Conservation (phyloP, 148 eudicot species). For the Diospyros lotus region DNA sequence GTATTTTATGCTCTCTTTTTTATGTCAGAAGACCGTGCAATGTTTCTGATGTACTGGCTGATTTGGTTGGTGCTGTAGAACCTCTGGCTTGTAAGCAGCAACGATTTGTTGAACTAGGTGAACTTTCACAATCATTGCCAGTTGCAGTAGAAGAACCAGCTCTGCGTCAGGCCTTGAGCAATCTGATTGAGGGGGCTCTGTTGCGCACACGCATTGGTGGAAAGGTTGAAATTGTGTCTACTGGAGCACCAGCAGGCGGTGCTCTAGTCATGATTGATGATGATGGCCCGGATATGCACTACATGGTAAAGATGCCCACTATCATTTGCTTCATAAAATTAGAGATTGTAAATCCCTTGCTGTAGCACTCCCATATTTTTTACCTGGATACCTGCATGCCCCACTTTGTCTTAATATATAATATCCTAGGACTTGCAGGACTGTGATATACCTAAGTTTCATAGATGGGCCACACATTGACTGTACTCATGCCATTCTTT, state of each 20-base stretch:
- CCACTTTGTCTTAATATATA: neutral
- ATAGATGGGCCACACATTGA: neutral
- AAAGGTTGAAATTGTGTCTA: constrained; percentile 66
- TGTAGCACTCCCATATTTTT: neutral
- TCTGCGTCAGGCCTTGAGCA: constrained; percentile 89
- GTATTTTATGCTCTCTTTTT: constrained; percentile 28
- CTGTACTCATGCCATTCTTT: neutral
- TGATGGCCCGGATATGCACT: constrained; percentile 98
- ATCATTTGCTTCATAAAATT: neutral
- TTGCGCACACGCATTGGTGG: constrained; percentile 80
- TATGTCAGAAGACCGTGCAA: constrained; percentile 78
- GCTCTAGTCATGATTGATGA: constrained; percentile 86
- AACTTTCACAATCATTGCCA: constrained; percentile 40
- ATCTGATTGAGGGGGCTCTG: constrained; percentile 89
- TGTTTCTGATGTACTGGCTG: constrained; percentile 70
- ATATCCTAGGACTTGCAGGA: neutral
- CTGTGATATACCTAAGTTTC: neutral
- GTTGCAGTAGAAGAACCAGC: constrained; percentile 87
- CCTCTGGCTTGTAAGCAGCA: constrained; percentile 82
- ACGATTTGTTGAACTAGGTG: constrained; percentile 52
- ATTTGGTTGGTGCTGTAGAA: constrained; percentile 77
- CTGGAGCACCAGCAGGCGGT: constrained; percentile 93
- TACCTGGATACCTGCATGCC: neutral
- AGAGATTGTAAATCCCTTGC: neutral
- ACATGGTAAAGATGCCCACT: constrained; percentile 52